phyloP scores from a whole-genome alignment of 2,329 filamentous ascomycete genomes.

The Bipolaris cookei region DNA sequence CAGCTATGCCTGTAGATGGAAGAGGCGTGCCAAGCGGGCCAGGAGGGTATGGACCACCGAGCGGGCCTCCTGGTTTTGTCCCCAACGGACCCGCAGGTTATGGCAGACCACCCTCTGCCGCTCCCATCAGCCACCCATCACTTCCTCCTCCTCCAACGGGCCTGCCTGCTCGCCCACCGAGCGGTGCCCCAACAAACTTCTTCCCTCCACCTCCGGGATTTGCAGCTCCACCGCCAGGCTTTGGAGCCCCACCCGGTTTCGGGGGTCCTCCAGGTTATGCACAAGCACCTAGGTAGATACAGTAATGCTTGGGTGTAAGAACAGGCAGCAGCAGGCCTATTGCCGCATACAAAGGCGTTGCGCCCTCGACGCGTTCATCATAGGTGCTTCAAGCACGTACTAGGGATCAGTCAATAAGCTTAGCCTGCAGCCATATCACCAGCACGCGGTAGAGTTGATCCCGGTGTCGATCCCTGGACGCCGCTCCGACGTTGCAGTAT shows the following conservation, averaged over 20 bases:
- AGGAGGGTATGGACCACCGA: slow-evolving; percentile 45
- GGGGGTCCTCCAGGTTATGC: slow-evolving; percentile 21
- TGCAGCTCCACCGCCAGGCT: slow-evolving; percentile 32
- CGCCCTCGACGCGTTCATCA: background rate
- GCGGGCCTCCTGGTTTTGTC: slow-evolving; percentile 48
- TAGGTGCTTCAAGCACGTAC: background rate
- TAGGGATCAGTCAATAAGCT: background rate
- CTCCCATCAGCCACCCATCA: slow-evolving; percentile 49
- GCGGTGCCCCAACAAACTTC: slow-evolving; percentile 61
- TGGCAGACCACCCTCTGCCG: slow-evolving; percentile 32
- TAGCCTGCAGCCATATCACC: background rate
- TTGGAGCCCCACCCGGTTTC: slow-evolving; percentile 28
- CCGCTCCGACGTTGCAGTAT: background rate
- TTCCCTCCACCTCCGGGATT: slow-evolving; percentile 37
- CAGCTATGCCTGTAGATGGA: slow-evolving; percentile 47
- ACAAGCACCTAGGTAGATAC: slow-evolving; percentile 16
- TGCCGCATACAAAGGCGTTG: background rate
- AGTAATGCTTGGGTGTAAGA: background rate
- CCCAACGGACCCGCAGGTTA: slow-evolving; percentile 20
- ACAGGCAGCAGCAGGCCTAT: background rate
- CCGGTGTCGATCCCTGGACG: background rate
- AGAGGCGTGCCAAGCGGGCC: slow-evolving; percentile 50
- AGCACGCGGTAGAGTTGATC: background rate
- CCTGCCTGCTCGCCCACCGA: slow-evolving; percentile 72
- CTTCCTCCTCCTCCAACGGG: slow-evolving; percentile 66